These are phyloP conservation scores for Neocatenulostroma microsporum DNA, from an alignment of 2,329 filamentous ascomycete genomes.

Conservation along the genomic window DNA sequence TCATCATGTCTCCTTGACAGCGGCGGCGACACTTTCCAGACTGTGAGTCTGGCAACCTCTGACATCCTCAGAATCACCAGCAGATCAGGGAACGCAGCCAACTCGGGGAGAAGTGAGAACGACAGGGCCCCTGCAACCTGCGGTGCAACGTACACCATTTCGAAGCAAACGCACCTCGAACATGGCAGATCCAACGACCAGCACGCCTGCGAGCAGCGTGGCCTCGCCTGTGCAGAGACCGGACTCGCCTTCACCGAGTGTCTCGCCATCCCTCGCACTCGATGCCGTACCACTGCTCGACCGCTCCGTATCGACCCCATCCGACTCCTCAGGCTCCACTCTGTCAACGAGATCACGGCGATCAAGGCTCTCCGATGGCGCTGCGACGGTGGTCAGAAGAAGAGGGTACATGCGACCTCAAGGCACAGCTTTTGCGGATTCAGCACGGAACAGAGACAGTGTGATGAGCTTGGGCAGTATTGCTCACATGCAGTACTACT, in stretches of 20 bases:
- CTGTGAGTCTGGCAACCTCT: too few relatives aligned
- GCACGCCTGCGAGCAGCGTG: slow-evolving; percentile 20
- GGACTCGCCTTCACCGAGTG: slow-evolving; percentile 58
- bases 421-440: slow-evolving; percentile 81
- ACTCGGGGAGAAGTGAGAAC: too few relatives aligned
- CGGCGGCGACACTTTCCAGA: too few relatives aligned
- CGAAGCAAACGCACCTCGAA: slow-evolving; percentile 48
- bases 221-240: slow-evolving; percentile 33
- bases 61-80: too few relatives aligned
- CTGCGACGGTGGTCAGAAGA: slow-evolving; percentile 42
- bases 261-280: slow-evolving; percentile 55
- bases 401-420: slow-evolving; percentile 83
- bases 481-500: slow-evolving; percentile 96
- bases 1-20: too few relatives aligned
- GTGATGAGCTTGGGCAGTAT: slow-evolving; percentile 96
- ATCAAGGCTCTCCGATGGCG: slow-evolving; percentile 48
- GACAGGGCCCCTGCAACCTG: slow-evolving; percentile 50
- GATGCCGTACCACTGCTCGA: slow-evolving; percentile 52
- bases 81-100: too few relatives aligned
- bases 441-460: slow-evolving; percentile 82
- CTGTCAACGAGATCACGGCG: slow-evolving; percentile 30
- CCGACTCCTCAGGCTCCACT: slow-evolving; percentile 48
- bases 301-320: slow-evolving; percentile 57
- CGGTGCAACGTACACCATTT: too few relatives aligned
- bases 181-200: slow-evolving; percentile 17